Base-by-base conservation (phyloP, 1,284 basidiomycete genomes). In the Boletus austroedulis region DNA sequence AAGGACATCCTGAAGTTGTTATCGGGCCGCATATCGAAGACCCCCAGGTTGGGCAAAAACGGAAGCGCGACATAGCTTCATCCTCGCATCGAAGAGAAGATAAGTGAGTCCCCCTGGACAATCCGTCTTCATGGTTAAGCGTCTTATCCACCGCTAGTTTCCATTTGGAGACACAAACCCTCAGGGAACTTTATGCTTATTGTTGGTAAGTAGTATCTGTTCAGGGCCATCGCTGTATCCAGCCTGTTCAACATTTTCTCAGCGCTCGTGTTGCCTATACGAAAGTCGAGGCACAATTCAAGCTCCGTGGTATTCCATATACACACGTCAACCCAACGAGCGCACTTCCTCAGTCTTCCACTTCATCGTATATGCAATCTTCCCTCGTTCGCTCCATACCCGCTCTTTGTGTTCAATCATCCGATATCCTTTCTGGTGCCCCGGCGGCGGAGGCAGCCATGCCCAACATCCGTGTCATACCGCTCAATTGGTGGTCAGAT, bases 231-330 rank as follows among this genome's bases (percentile, higher is more conserved):
- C n/a, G 26, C 51, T 44, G 21, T 40, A 31, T 45, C 23, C n/a
- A 53, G 29, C 23, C 12, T 36, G 8, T 28, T 32, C 32, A 36
- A 34, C 53, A 21, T 49, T 26, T 50, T 53, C 43, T 55, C 24
- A 94, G 92, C 66, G 94, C 94, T 11, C 87, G 94, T 10, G 90
- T 95, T n/a, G 88, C 92, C 19, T 92, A 93, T 70, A 88, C 86
- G 60, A 92, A 88, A 65, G 86, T 98, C 54, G 93, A 97, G 71
- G 80, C 85, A 56, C 94, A 96, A 73, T 84, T 98, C 68, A 93
- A 93, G 70, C 74, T 84, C 34, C 87, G 90, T 19, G 81, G 81
- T 15, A 94, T 97, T 57, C 86, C 90, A 0, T 95, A 87, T 68
- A 83, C 80, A 3, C 83, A 89, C 53, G 87, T 93, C 64, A 86